Base-by-base conservation (phyloP, 345 rosid genomes). In the Populus alba region DNA sequence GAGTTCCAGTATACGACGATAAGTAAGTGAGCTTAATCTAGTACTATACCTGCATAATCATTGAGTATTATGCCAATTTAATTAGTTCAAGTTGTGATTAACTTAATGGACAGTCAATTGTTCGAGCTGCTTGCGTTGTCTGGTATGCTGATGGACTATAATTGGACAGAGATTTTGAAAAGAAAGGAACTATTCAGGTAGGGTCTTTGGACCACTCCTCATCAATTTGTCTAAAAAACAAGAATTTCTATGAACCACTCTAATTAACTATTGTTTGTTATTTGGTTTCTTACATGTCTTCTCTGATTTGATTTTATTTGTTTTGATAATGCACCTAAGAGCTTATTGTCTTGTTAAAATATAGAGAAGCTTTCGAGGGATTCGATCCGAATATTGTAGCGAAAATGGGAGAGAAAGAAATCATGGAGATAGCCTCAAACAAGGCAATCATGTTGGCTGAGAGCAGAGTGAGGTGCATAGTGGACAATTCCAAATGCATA, bases 71-170 rank as follows among this genome's bases (percentile, higher is more conserved):
- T 47, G 31, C 35, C 80, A 27, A 22, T 59, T 71, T 53, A 66
- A 57, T 25, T 22, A 45, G 6, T 29, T 25, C 11, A 10, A 35
- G 15, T 45, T 33, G 4, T 71, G 25, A 35, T 18, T 67, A 7
- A 65, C 33, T 51, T 70, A 67, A 70, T 6, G 18, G 77, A 72
- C 95, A 96, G 98, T 74, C 86, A 91, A 82, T 85, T 96, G 82
- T 96, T 96, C 71, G 99, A 94, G 91, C 87, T 89, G 79, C 97
- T 96, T 51, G 91, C 98, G 2, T 78, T 96, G 89, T 88, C 89
- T 68, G 97, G 97, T 41, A 94, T 96, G 98, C 70, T 96, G 88
- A 94, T 96, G 98, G 99, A 95, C 86, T 90, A 87, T 85, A 96
- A 96, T 22, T 96, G 99, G 99, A 96, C 97, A 7, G 99, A 96